A percentile compares a stretch with the other conserved stretches of the same genome.
phyloP scores from a whole-genome alignment of 352 stramenopile genomes.

The Phytophthora citricola region DNA sequence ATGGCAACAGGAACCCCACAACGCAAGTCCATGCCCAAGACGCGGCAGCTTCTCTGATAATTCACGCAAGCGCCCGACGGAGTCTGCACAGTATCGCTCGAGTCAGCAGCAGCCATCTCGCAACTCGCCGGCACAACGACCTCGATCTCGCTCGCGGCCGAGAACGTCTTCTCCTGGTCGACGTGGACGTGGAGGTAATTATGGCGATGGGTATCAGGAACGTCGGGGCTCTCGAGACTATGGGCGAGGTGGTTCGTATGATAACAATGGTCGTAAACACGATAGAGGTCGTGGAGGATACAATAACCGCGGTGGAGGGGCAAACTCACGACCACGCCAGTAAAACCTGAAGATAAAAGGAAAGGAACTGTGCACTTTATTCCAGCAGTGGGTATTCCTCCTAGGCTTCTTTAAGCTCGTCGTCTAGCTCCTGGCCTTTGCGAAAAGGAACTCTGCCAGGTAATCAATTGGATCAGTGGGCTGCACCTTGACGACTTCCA shows the following conservation, averaged over 20 bases:
- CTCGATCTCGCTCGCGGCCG: slow-evolving; percentile 18
- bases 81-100: background rate
- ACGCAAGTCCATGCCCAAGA: slow-evolving; percentile 2
- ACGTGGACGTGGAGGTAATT: slow-evolving; percentile 1
- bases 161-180: slow-evolving; percentile 5
- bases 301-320: slow-evolving; percentile 27
- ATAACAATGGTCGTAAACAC: slow-evolving; percentile 4
- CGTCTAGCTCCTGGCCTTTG: slow-evolving; percentile 72
- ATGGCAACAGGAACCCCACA: slow-evolving; percentile 15
- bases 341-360: slow-evolving; percentile 12
- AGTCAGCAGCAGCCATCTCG: slow-evolving; percentile 13
- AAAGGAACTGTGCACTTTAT: slow-evolving; percentile 11
- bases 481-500: slow-evolving; percentile 89
- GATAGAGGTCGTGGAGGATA: slow-evolving; percentile 21
- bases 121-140: slow-evolving; percentile 4
- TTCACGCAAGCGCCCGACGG: slow-evolving; percentile 10
- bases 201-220: slow-evolving; percentile 7
- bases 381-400: slow-evolving; percentile 11
- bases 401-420: slow-evolving; percentile 36
- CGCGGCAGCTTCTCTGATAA: slow-evolving; percentile 12
- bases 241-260: slow-evolving; percentile 12
- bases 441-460: slow-evolving; percentile 86
- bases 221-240: slow-evolving; percentile 16
- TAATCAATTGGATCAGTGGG: slow-evolving; percentile 89
- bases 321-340: slow-evolving; percentile 16